Evolutionary conservation across 768 basidiomycete species (phyloP).

Genomic region (Mycena vulgaris): DNA sequence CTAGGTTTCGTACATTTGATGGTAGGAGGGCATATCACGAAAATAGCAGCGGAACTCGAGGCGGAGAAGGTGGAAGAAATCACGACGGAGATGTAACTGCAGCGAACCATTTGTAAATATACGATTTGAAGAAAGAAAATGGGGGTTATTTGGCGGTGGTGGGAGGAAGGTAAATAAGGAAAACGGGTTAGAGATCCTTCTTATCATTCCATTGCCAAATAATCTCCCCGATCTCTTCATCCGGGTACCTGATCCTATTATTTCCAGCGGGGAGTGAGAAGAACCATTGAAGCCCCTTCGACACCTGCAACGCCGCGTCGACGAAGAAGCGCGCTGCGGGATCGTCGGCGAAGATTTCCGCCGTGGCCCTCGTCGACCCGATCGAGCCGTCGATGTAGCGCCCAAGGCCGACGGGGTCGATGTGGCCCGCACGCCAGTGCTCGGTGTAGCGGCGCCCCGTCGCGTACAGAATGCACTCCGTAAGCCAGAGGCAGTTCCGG

Average conservation of each 20-base stretch:
- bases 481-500: constrained; percentile 15
- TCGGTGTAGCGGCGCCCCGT: constrained; percentile 19
- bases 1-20: too few species aligned
- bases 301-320: constrained; percentile 1
- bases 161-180: too few species aligned
- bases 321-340: not conserved
- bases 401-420: not conserved
- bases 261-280: constrained; percentile 1
- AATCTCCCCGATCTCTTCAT: constrained; percentile 18
- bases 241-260: not conserved
- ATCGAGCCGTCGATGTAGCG: constrained; percentile 2
- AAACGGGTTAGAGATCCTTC: not conserved
- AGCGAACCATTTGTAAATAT: too few species aligned
- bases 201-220: not conserved
- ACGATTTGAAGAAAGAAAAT: too few species aligned
- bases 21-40: too few species aligned
- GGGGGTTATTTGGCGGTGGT: too few species aligned
- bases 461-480: constrained; percentile 16
- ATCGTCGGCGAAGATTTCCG: not conserved
- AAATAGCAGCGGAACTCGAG: too few species aligned
- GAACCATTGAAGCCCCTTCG: constrained; percentile 5
- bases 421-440: constrained; percentile 2
- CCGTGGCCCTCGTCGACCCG: not conserved
- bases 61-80: too few species aligned
- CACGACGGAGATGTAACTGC: too few species aligned